Base-by-base conservation (phyloP, 1,284 basidiomycete species). In the Prillingera fragicola region DNA sequence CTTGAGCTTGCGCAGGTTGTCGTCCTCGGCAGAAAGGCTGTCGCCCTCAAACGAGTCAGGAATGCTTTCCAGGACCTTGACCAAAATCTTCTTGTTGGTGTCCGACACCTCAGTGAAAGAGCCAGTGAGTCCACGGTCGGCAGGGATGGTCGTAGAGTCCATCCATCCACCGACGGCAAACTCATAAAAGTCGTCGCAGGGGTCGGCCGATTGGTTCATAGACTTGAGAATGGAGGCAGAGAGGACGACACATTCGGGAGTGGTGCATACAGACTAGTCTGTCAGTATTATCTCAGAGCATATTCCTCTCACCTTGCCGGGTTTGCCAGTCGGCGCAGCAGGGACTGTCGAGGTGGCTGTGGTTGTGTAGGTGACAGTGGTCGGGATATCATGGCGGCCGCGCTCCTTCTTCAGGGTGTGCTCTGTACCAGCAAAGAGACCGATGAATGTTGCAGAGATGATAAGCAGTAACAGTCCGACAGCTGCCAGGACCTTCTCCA, bases 181-280 rank as follows among this genome's bases (percentile, higher is more conserved):
- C 52, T 84, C 79, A 67, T 94, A 96, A 67, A 97, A 97, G 71
- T 92, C 84, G 56, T 96, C 87, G 72, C 94, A 98, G 0, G 94
- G 94, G 67, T 97, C 87, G 55, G 85, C 78, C 4, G 82, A 76
- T 12, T 78, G 77, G 67, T 98, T 91, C 36, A 98, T 73, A 3
- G 82, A 81, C 19, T 82, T 80, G 21, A 97, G 74, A 48, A 98
- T 84, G 1, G 82, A 79, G 3, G 87, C 84, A 4, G 94, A 83
- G 12, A 92, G 77, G 34, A 83, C 73, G 41, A 97, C 84, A 63
- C 94, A 98, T 51, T 84, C 79, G 14, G 84, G 66, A 7, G 85
- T 81, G 28, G 85, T 72, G 73, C 94, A 98, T 5, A 79, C 64
- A 44, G 78, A 73, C 81, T 83, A 55, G 33, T 21, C 17, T 27